These are phyloP conservation scores for Myxozyma geophila DNA, from an alignment of 805 yeast species.

Conservation along the genomic window DNA sequence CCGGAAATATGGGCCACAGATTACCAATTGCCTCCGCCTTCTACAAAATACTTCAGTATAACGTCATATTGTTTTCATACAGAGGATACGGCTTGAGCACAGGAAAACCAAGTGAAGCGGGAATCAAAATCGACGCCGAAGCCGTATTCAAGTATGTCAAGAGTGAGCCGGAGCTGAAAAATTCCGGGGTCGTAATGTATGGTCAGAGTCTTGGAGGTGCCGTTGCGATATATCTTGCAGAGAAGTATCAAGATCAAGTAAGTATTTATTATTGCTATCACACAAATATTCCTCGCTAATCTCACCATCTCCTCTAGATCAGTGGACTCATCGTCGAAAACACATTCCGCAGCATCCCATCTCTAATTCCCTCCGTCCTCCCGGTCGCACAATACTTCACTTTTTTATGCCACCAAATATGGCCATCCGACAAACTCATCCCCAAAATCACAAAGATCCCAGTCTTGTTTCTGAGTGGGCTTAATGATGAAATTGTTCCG, in stretches of 20 bases:
- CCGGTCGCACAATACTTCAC: constrained; percentile 65
- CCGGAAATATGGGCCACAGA: constrained; percentile 93
- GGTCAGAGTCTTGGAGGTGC: constrained; percentile 97
- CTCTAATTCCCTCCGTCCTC: constrained; percentile 64
- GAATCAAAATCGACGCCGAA: constrained; percentile 82
- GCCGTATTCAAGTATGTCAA: constrained; percentile 65
- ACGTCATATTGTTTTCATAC: constrained; percentile 72
- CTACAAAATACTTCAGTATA: constrained; percentile 46
- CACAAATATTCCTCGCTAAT: neutral
- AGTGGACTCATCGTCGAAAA: constrained; percentile 80
- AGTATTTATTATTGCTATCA: neutral
- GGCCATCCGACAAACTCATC: constrained; percentile 77
- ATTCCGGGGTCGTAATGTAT: constrained; percentile 66
- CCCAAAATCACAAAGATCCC: constrained; percentile 61
- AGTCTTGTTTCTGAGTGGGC: constrained; percentile 71
- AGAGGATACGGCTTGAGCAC: constrained; percentile 58
- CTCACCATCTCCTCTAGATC: constrained; percentile 43
- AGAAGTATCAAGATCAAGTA: constrained; percentile 52
- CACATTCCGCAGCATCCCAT: constrained; percentile 76
- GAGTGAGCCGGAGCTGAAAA: constrained; percentile 57
- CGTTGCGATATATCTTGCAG: constrained; percentile 80
- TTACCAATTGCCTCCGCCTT: constrained; percentile 78
- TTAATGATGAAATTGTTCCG: constrained; percentile 88
- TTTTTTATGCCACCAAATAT: constrained; percentile 70
- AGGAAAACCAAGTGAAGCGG: constrained; percentile 76